These are phyloP conservation scores for Chrysosporium keratinophilum DNA, from an alignment of 2,329 filamentous ascomycete genomes.

Conservation along the genomic window DNA sequence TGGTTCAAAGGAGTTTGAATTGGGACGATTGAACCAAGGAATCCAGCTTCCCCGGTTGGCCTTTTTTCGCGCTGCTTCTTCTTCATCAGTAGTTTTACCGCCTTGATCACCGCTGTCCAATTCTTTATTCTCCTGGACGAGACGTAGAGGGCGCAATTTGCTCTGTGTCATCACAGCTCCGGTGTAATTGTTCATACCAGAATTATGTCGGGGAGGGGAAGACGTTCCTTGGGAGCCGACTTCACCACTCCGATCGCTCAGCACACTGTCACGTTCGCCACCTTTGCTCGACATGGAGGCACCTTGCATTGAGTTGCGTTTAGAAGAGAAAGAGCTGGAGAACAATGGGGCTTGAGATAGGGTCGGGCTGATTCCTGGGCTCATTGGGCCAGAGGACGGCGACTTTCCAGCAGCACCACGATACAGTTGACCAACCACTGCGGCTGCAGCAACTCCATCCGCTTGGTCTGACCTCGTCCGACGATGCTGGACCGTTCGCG, in stretches of 20 bases:
- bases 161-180: slow-evolving; percentile 53
- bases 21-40: slow-evolving; percentile 36
- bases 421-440: slow-evolving; percentile 83
- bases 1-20: slow-evolving; percentile 4
- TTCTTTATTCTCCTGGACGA: slow-evolving; percentile 67
- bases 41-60: slow-evolving; percentile 40
- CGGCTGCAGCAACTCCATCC: slow-evolving; percentile 45
- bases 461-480: slow-evolving; percentile 42
- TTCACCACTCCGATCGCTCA: slow-evolving; percentile 40
- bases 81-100: slow-evolving; percentile 33
- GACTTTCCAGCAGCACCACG: slow-evolving; percentile 43
- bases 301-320: slow-evolving; percentile 44
- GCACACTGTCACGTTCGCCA: slow-evolving; percentile 43
- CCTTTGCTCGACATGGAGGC: slow-evolving; percentile 43
- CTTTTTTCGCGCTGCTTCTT: slow-evolving; percentile 37
- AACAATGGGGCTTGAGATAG: slow-evolving; percentile 33
- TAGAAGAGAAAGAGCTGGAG: slow-evolving; percentile 33
- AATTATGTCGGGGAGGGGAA: slow-evolving; percentile 53
- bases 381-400: slow-evolving; percentile 44
- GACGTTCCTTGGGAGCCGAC: slow-evolving; percentile 39
- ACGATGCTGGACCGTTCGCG: slow-evolving; percentile 37
- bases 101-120: slow-evolving; percentile 32
- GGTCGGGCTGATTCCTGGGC: slow-evolving; percentile 44
- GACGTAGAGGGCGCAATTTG: slow-evolving; percentile 71
- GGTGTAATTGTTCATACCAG: slow-evolving; percentile 59